Percentiles rank a stretch among this genome's conserved stretches.
phyloP scores from a whole-genome alignment of 345 rosid species.

The Rhodomyrtus tomentosa region DNA sequence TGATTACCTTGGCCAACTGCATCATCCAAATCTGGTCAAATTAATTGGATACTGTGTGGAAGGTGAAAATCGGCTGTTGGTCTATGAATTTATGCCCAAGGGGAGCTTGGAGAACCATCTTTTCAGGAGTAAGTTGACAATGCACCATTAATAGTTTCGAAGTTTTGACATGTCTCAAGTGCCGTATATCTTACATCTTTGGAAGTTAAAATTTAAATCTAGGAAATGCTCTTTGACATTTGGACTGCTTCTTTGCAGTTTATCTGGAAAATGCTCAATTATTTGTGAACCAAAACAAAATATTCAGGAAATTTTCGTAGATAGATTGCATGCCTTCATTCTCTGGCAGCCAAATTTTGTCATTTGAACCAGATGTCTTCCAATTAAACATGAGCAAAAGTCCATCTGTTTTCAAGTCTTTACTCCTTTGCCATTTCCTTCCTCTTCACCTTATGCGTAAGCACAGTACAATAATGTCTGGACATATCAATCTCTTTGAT shows the following conservation, averaged over 20 bases:
- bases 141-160: background rate
- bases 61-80: conserved; percentile 74
- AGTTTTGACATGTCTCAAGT: background rate
- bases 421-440: background rate
- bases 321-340: background rate
- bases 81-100: conserved; percentile 91
- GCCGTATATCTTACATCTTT: background rate
- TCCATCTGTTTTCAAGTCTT: background rate
- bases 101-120: conserved; percentile 90
- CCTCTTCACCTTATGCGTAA: background rate
- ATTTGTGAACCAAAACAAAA: background rate
- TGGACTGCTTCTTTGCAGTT: background rate
- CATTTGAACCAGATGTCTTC: background rate
- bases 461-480: background rate
- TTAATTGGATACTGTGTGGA: conserved; percentile 82
- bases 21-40: conserved; percentile 84
- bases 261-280: background rate
- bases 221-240: background rate
- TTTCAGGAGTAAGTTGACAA: conserved; percentile 38
- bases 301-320: background rate
- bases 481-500: background rate
- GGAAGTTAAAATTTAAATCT: background rate
- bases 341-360: background rate
- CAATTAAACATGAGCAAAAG: background rate
- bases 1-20: conserved; percentile 90